Base-by-base conservation (phyloP, 2,329 filamentous ascomycete species). In the Mariannaea sp. region DNA sequence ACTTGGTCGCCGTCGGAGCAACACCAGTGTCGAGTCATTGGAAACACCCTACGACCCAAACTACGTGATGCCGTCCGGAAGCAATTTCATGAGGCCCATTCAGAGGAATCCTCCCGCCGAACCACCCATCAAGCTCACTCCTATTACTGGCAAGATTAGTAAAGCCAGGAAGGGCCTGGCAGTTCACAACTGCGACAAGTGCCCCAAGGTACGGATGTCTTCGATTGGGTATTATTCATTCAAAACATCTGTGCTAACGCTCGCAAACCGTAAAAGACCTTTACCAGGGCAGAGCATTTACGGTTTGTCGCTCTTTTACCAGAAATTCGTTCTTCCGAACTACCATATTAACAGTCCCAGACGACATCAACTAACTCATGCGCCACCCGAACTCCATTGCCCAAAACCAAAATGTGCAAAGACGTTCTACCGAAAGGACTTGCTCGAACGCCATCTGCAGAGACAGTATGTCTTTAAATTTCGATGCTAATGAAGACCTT, bases 221-320 rank as follows among this genome's bases (percentile, higher is more conserved):
- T 33, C 32, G n/a, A n/a, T n/a, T n/a, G n/a, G n/a, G n/a, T 24
- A 29, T n/a, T 5, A 14, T 40, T 20, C 20, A 5, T 7, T 20
- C 36, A 30, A 10, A 20, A 27, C 40, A 32, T 20, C 30, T 53
- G n/a, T n/a, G 43, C 45, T 53, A 20, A 26, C 20, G 41, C 10
- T 57, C 24, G 60, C 39, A 13, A 29, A n/a, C n/a, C n/a, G n/a
- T 41, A 14, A 14, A 7, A 85, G 83, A 85, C 80, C 2, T 86
- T 86, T 57, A 85, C 82, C 10, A 75, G 83, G 64, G 83, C 83
- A 24, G 83, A 86, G 64, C 83, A 86, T 69, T 70, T 86, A 35
- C 81, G 81, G 82, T 85, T 66, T 57, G 72, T 64, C 46, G 32
- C 19, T 36, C 36, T 60, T 12, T 32, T n/a, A 5, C 16, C 10